Evolutionary conservation across 108 stramenopile species (phyloP).

Genomic region (Aurantiochytrium sp.): DNA sequence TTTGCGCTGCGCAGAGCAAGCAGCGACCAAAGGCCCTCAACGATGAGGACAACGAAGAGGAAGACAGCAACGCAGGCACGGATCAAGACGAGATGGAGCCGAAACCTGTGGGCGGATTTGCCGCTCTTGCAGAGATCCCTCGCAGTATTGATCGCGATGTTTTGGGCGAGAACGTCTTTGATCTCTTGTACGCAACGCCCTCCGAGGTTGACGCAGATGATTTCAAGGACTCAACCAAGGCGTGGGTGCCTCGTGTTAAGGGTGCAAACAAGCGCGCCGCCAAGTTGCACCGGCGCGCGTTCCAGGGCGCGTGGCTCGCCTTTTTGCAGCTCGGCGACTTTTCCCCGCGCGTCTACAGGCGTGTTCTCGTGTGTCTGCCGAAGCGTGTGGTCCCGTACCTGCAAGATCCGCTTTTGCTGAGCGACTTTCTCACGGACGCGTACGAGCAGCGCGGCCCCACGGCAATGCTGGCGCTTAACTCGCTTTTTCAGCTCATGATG

Average conservation of each 20-base stretch:
- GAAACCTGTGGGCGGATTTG: neutral
- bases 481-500: slow-evolving; percentile 83
- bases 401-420: slow-evolving; percentile 70
- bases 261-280: neutral
- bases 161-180: neutral
- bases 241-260: neutral
- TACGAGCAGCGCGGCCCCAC: slow-evolving; percentile 59
- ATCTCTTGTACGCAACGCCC: neutral
- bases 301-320: slow-evolving; percentile 78
- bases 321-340: slow-evolving; percentile 59
- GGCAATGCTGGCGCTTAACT: slow-evolving; percentile 76
- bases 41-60: neutral
- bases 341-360: slow-evolving; percentile 43
- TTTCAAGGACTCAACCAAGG: slow-evolving; percentile 19
- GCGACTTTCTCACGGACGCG: slow-evolving; percentile 81
- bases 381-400: slow-evolving; percentile 61
- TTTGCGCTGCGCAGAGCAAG: neutral
- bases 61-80: neutral
- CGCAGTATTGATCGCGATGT: neutral
- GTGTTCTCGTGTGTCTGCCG: slow-evolving; percentile 64
- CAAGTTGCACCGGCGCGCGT: slow-evolving; percentile 51
- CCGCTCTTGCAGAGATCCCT: neutral
- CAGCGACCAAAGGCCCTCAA: neutral
- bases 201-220: slow-evolving; percentile 17
- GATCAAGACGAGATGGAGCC: neutral